Conservation (phyloP, 2,329 filamentous ascomycete species). For the Colletotrichum lupini region DNA sequence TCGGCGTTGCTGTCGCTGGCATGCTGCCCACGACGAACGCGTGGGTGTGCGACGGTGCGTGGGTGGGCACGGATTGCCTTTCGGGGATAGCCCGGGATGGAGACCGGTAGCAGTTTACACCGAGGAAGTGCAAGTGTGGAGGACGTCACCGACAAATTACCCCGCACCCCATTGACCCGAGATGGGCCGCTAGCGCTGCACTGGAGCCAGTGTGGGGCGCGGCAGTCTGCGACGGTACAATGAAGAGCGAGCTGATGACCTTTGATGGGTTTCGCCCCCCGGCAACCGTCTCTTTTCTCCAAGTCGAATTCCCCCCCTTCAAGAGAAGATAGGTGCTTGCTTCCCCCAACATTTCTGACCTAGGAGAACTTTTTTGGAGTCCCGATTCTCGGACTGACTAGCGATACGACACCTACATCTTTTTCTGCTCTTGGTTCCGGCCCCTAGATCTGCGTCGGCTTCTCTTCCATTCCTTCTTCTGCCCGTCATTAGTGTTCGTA, state of each 20-base stretch:
- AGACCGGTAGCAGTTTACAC: constrained; percentile 20
- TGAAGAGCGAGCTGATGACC: constrained; percentile 38
- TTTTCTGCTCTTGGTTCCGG: constrained; percentile 7
- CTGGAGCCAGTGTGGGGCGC: constrained; percentile 18
- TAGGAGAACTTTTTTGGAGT: constrained; percentile 7
- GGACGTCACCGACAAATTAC: constrained; percentile 29
- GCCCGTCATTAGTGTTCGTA: constrained; percentile 4
- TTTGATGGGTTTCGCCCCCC: constrained; percentile 23
- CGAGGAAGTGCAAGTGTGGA: constrained; percentile 6
- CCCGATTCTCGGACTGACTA: constrained; percentile 21
- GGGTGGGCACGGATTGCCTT: background rate
- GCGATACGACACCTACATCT: constrained; percentile 16
- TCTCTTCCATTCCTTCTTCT: background rate
- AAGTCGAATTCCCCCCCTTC: constrained; percentile 17
- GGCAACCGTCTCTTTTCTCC: constrained; percentile 14
- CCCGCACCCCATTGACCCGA: constrained; percentile 37
- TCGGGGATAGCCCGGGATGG: constrained; percentile 12
- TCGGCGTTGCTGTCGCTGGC: background rate
- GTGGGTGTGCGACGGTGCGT: background rate
- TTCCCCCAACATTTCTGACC: background rate
- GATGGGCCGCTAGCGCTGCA: constrained; percentile 5
- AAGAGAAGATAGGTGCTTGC: constrained; percentile 14
- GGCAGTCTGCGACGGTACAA: constrained; percentile 35
- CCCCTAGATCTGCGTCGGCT: background rate
- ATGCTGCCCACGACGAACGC: too few relatives aligned